Conservation (phyloP, 352 stramenopile genomes). For the Plasmopara muralis region DNA sequence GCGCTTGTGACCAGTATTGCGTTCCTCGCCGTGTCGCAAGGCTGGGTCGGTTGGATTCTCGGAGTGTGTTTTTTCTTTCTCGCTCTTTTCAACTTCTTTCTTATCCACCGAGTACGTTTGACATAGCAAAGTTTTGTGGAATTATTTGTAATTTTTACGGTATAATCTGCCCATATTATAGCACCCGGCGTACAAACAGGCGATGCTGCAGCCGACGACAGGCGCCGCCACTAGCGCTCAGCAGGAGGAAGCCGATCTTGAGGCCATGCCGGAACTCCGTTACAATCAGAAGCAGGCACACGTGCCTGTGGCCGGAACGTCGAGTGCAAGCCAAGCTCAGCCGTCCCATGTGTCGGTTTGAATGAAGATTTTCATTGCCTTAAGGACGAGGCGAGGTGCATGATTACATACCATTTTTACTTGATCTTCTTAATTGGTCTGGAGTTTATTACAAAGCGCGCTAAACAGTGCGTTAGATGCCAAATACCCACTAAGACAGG, state of each 20-base stretch:
- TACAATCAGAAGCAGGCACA: slow-evolving; percentile 62
- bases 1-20: slow-evolving; percentile 40
- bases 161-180: slow-evolving; percentile 7
- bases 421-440: slow-evolving; percentile 6
- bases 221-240: slow-evolving; percentile 17
- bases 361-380: background rate
- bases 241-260: slow-evolving; percentile 53
- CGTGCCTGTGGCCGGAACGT: slow-evolving; percentile 19
- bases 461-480: background rate
- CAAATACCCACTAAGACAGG: no score
- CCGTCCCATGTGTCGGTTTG: slow-evolving; percentile 64
- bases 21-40: slow-evolving; percentile 76
- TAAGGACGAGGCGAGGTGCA: slow-evolving; percentile 17
- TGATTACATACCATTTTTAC: slow-evolving; percentile 29
- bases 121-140: no score
- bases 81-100: slow-evolving; percentile 83
- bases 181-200: slow-evolving; percentile 72
- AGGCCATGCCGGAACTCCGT: slow-evolving; percentile 71
- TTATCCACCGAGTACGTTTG: slow-evolving; percentile 65
- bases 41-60: slow-evolving; percentile 69
- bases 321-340: slow-evolving; percentile 32
- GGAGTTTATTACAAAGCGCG: background rate
- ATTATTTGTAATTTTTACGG: no score
- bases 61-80: slow-evolving; percentile 70
- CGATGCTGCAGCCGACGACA: slow-evolving; percentile 54